These are phyloP conservation scores for Diplodia mutila DNA, from an alignment of 2,329 filamentous ascomycete species.

Conservation along the genomic window DNA sequence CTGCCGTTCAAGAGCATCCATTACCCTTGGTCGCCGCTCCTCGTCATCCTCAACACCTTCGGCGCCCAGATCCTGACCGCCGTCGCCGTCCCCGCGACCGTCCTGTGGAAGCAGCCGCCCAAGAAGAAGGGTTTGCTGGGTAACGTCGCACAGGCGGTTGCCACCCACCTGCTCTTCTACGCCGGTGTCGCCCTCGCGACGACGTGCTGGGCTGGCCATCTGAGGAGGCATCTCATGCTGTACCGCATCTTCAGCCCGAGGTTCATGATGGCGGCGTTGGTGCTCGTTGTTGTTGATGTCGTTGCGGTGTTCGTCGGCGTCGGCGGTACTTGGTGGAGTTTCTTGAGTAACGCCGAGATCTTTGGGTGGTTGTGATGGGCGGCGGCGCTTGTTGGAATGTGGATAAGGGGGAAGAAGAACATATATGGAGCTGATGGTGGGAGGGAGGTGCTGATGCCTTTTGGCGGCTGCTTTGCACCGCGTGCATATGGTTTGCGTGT, in stretches of 20 bases:
- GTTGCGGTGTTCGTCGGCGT: slow-evolving; percentile 73
- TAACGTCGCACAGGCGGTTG: slow-evolving; percentile 70
- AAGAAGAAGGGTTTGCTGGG: slow-evolving; percentile 68
- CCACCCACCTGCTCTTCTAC: slow-evolving; percentile 79
- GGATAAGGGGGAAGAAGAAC: not conserved
- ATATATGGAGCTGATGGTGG: not conserved
- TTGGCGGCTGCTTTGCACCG: not conserved
- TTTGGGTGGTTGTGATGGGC: slow-evolving; percentile 63
- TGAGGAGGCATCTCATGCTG: slow-evolving; percentile 92
- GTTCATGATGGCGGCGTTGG: slow-evolving; percentile 79
- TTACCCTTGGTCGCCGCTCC: slow-evolving; percentile 87
- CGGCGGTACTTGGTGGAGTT: slow-evolving; percentile 74
- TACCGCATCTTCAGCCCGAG: slow-evolving; percentile 91
- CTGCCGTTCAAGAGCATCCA: slow-evolving; percentile 79
- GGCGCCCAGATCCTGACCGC: slow-evolving; percentile 85
- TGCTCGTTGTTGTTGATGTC: slow-evolving; percentile 77
- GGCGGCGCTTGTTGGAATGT: not conserved
- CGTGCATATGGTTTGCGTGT: not conserved
- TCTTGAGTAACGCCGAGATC: slow-evolving; percentile 77
- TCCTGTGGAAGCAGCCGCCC: slow-evolving; percentile 86
- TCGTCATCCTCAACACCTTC: slow-evolving; percentile 84
- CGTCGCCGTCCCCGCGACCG: slow-evolving; percentile 76
- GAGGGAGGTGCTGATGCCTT: not conserved
- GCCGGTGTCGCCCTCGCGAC: slow-evolving; percentile 82
- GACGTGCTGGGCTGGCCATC: slow-evolving; percentile 84